phyloP scores from a whole-genome alignment of 2,329 filamentous ascomycete genomes.

The Colletotrichum lupini region DNA sequence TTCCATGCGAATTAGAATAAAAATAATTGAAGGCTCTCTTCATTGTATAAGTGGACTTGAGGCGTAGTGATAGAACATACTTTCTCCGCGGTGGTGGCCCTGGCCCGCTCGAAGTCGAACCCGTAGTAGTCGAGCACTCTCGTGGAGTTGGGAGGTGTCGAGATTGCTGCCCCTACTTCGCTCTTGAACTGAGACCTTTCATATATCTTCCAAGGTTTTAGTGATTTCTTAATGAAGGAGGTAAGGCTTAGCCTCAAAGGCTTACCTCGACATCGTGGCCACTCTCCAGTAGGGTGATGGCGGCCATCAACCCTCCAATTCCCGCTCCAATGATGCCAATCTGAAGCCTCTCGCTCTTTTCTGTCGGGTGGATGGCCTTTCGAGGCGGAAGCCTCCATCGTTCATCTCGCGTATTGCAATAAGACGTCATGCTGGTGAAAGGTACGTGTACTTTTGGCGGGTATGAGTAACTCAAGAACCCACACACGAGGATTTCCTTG shows the following conservation, averaged over 20 bases:
- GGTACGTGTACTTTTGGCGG: background rate
- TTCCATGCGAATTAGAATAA: background rate
- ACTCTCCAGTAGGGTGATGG: background rate
- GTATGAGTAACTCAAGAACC: background rate
- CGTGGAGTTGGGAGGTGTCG: background rate
- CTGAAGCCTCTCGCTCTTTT: background rate
- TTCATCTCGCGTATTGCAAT: background rate
- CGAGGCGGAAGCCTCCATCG: background rate
- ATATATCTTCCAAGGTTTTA: background rate
- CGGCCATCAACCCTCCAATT: background rate
- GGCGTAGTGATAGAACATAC: background rate
- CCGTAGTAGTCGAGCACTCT: background rate
- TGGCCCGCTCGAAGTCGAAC: background rate
- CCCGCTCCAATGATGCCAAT: slow-evolving; percentile 3
- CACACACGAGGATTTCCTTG: background rate
- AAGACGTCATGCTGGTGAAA: background rate
- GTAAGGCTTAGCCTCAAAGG: no score
- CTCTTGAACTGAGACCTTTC: slow-evolving; percentile 3
- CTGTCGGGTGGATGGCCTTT: background rate
- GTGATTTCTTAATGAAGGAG: background rate
- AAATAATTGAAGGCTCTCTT: background rate
- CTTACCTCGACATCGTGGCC: slow-evolving; percentile 6
- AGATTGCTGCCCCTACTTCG: background rate
- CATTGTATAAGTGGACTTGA: no score
- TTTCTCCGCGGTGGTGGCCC: background rate